Evolutionary conservation across 2,329 filamentous ascomycete genomes (phyloP).

Genomic region (Fonsecaea monophora): DNA sequence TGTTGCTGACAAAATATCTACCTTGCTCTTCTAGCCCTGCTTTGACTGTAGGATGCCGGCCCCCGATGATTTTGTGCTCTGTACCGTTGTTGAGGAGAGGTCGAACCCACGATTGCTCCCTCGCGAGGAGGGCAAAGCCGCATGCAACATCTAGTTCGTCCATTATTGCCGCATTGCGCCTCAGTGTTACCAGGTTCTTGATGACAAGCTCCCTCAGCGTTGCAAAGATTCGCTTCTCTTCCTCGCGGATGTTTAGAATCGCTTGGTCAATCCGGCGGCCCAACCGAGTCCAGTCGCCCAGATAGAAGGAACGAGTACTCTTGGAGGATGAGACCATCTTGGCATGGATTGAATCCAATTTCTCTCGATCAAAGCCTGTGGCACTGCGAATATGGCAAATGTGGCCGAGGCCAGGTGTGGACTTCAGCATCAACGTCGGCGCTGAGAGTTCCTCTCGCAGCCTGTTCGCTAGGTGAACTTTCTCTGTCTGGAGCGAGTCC

Average conservation of each 20-base stretch:
- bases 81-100: slow-evolving; percentile 72
- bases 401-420: slow-evolving; percentile 86
- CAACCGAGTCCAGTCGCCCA: slow-evolving; percentile 81
- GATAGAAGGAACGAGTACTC: slow-evolving; percentile 82
- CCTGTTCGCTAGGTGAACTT: slow-evolving; percentile 63
- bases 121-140: slow-evolving; percentile 80
- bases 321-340: slow-evolving; percentile 78
- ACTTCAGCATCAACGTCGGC: slow-evolving; percentile 76
- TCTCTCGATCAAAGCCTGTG: slow-evolving; percentile 65
- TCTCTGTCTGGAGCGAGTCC: slow-evolving; percentile 65
- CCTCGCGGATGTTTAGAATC: slow-evolving; percentile 77
- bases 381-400: slow-evolving; percentile 78
- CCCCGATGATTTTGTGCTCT: slow-evolving; percentile 78
- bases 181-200: slow-evolving; percentile 79
- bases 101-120: slow-evolving; percentile 74
- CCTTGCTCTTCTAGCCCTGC: slow-evolving; percentile 79
- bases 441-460: slow-evolving; percentile 69
- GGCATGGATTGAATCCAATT: slow-evolving; percentile 51
- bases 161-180: slow-evolving; percentile 86
- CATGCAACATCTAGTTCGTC: slow-evolving; percentile 92
- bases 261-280: slow-evolving; percentile 80
- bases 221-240: slow-evolving; percentile 82
- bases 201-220: slow-evolving; percentile 78
- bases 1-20: slow-evolving; percentile 81
- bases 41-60: slow-evolving; percentile 92